These are phyloP conservation scores for Perilla frutescens DNA, from an alignment of 257 asterid genomes.

Conservation along the genomic window DNA sequence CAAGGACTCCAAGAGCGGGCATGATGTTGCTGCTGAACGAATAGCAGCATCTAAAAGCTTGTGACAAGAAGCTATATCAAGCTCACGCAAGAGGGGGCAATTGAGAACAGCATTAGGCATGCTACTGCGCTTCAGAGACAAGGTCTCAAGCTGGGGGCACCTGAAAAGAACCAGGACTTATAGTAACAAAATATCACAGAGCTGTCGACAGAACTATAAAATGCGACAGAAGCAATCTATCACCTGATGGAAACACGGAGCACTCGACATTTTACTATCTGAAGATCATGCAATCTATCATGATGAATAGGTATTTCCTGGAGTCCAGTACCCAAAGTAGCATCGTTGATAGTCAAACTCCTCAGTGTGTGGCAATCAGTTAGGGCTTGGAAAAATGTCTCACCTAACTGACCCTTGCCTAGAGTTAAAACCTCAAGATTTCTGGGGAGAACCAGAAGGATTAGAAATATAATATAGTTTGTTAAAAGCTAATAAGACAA, in stretches of 20 bases:
- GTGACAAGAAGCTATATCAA: slow-evolving; percentile 97
- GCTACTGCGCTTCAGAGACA: slow-evolving; percentile 96
- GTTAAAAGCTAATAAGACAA: slow-evolving; percentile 19
- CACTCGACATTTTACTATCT: slow-evolving; percentile 91
- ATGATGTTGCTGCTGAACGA: slow-evolving; percentile 92
- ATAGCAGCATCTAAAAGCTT: slow-evolving; percentile 97
- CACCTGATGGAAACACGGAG: slow-evolving; percentile 89
- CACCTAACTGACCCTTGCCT: slow-evolving; percentile 94
- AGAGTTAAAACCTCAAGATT: slow-evolving; percentile 85
- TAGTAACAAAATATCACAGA: background rate
- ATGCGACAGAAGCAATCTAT: slow-evolving; percentile 9
- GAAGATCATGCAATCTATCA: slow-evolving; percentile 76
- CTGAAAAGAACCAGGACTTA: slow-evolving; percentile 47
- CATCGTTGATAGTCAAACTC: slow-evolving; percentile 81
- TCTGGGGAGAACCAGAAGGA: slow-evolving; percentile 47
- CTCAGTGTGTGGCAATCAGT: slow-evolving; percentile 75
- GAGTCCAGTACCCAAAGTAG: slow-evolving; percentile 68
- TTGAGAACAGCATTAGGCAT: slow-evolving; percentile 95
- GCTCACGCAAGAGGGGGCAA: slow-evolving; percentile 85
- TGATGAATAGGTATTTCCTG: slow-evolving; percentile 81
- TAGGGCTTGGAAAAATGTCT: slow-evolving; percentile 73
- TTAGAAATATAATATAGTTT: background rate
- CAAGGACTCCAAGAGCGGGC: slow-evolving; percentile 90
- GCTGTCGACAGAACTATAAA: background rate
- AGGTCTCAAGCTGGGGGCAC: slow-evolving; percentile 85